Evolutionary conservation across 2,329 filamentous ascomycete species (phyloP), one percentile per base, ranked within the genome.

Genomic region (Chalaropsis thielavioides): DNA sequence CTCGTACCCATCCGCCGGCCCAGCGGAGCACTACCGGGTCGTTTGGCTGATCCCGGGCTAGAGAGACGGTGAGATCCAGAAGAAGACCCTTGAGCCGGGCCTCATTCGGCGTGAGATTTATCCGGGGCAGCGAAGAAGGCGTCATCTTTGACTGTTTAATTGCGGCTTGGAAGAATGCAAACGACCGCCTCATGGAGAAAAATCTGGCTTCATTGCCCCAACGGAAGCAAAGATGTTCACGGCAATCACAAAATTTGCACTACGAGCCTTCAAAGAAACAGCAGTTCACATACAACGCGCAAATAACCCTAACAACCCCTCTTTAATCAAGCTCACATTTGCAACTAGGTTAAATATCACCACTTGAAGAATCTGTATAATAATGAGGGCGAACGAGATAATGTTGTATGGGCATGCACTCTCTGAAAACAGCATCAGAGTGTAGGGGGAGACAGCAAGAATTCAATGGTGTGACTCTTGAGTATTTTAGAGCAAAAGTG

Each of bases 1-100:
- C 90, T 49, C 90, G 86, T 11, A 94, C 89, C 90, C 90, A 95
- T 31, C 90, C 90, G 66, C 90, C 90, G 0, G 90, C 90, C 82
- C 88, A 92, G 61, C 89, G 85, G 58, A 94, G 78, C 19, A 86
- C 78, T 15, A 86, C 73, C 15, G 75, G 72, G 10, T 82, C 71
- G 62, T 79, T 85, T 44, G 44, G 46, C 41, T 22, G 46, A 38
- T 19, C 41, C 3, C 35, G 31, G 19, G 61, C 44, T 43, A 76
- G 72, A 71, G 85, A 87, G 11, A 80, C 74, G 27, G 89, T 89
- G n/a, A 91, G 88, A 72, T 95, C 90, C 19, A 96, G 79, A 22
- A 97, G 81, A 13, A 96, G 81, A n/a, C 77, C 75, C 68, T 87
- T 86, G 46, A 96, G 80, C 68, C 85, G 86, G 49, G 80, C 76